phyloP scores from a whole-genome alignment of 2,329 filamentous ascomycete genomes.

The Colletotrichum sp. region DNA sequence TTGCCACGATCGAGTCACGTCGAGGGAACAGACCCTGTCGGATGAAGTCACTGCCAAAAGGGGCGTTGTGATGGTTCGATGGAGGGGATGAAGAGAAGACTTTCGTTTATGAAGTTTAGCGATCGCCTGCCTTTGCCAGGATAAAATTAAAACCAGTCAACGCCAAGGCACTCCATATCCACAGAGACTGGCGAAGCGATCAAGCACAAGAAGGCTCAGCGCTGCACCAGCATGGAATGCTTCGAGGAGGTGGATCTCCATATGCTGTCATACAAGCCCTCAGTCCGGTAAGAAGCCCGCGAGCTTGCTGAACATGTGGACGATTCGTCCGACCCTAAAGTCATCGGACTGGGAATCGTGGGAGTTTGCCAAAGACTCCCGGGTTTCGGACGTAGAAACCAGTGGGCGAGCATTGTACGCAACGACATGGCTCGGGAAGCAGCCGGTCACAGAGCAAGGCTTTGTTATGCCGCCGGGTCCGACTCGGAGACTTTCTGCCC shows the following conservation, averaged over 20 bases:
- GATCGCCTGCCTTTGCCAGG: not conserved
- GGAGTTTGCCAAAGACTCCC: not conserved
- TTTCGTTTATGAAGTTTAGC: not conserved
- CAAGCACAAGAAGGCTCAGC: not conserved
- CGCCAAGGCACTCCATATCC: not conserved
- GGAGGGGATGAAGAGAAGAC: not conserved
- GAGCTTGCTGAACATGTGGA: not conserved
- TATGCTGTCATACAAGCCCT: not conserved
- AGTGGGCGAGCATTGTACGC: not conserved
- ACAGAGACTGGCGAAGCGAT: not conserved
- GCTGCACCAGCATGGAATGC: not conserved
- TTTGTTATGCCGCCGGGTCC: slow-evolving; percentile 3
- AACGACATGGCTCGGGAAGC: slow-evolving; percentile 6
- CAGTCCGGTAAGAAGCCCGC: not conserved
- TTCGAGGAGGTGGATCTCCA: not conserved
- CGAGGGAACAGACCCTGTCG: not conserved
- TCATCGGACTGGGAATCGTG: not conserved
- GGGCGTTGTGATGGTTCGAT: not conserved
- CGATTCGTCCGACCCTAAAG: not conserved
- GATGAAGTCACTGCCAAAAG: slow-evolving; percentile 1
- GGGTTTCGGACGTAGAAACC: not conserved
- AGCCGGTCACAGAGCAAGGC: slow-evolving; percentile 2
- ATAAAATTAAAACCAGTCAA: not conserved
- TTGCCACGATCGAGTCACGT: not conserved
- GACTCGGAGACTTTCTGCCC: not conserved